These are phyloP conservation scores for Komagataea norvegica DNA, from an alignment of 1,139 yeast genomes.

Conservation along the genomic window DNA sequence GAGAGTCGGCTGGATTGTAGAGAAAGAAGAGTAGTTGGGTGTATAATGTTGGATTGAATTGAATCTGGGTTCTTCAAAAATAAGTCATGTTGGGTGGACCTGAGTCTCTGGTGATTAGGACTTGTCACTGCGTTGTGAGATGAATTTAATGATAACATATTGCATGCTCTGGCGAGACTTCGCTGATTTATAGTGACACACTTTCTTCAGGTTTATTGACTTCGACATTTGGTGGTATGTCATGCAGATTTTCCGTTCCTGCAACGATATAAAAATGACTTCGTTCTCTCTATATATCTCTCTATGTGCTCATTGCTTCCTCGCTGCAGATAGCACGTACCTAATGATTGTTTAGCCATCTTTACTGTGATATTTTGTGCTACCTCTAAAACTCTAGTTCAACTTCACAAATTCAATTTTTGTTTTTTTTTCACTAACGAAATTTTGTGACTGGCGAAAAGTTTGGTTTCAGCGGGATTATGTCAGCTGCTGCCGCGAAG, in stretches of 20 bases:
- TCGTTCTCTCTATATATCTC: slow-evolving; percentile 1
- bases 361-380: slow-evolving; percentile 24
- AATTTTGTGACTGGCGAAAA: slow-evolving; percentile 9
- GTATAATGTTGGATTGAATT: background rate
- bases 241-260: too few species aligned
- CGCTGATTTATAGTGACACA: too few species aligned
- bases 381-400: slow-evolving; percentile 6
- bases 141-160: too few species aligned
- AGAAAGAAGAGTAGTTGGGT: background rate
- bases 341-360: slow-evolving; percentile 46
- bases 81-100: too few species aligned
- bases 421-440: slow-evolving; percentile 12
- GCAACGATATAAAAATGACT: background rate
- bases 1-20: background rate
- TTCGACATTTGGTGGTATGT: too few species aligned
- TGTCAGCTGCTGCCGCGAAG: too few species aligned
- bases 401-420: slow-evolving; percentile 18
- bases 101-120: too few species aligned
- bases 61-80: too few species aligned
- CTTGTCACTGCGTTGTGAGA: too few species aligned
- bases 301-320: background rate
- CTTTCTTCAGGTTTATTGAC: too few species aligned
- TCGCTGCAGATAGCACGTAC: too few species aligned
- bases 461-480: background rate
- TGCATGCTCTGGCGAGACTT: too few species aligned